Evolutionary conservation across 2,329 filamentous ascomycete species (phyloP).

Genomic region (Pyrenochaeta sp.): DNA sequence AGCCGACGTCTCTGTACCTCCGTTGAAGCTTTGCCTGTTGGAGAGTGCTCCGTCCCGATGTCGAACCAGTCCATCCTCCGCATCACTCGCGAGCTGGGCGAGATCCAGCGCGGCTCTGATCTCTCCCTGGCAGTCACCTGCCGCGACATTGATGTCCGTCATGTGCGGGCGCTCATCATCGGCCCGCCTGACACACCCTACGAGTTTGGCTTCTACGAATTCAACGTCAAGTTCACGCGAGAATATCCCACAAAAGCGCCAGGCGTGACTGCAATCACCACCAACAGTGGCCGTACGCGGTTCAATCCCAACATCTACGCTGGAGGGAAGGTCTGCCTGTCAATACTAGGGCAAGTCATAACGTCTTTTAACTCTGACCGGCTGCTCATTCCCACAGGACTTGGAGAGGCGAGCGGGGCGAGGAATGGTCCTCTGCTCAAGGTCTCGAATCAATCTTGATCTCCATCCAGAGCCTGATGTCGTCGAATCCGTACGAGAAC

Average conservation of each 20-base stretch:
- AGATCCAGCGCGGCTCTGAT: slow-evolving; percentile 83
- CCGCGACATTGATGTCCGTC: slow-evolving; percentile 85
- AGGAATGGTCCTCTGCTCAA: slow-evolving; percentile 96
- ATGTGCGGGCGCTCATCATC: slow-evolving; percentile 86
- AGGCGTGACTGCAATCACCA: slow-evolving; percentile 74
- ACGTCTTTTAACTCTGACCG: too few relatives aligned
- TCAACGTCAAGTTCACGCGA: slow-evolving; percentile 77
- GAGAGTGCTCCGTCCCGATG: slow-evolving; percentile 55
- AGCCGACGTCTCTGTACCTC: too few relatives aligned
- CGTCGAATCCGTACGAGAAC: slow-evolving; percentile 90
- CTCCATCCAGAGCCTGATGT: slow-evolving; percentile 97
- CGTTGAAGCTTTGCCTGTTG: slow-evolving; percentile 2
- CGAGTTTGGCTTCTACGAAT: slow-evolving; percentile 98
- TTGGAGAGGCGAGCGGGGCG: slow-evolving; percentile 88
- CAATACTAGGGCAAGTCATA: slow-evolving; percentile 77
- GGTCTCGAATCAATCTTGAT: slow-evolving; percentile 92
- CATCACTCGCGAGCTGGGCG: slow-evolving; percentile 85
- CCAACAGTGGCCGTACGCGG: slow-evolving; percentile 83
- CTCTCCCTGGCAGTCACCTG: slow-evolving; percentile 89
- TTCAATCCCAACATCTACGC: slow-evolving; percentile 99
- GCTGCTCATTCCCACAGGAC: too few relatives aligned
- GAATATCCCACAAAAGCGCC: slow-evolving; percentile 80
- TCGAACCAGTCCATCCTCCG: slow-evolving; percentile 87
- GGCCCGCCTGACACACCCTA: slow-evolving; percentile 95
- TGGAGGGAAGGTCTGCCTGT: slow-evolving; percentile 90